Evolutionary conservation across 306 rosid genomes (phyloP).

Genomic region (Fragaria ananassa): DNA sequence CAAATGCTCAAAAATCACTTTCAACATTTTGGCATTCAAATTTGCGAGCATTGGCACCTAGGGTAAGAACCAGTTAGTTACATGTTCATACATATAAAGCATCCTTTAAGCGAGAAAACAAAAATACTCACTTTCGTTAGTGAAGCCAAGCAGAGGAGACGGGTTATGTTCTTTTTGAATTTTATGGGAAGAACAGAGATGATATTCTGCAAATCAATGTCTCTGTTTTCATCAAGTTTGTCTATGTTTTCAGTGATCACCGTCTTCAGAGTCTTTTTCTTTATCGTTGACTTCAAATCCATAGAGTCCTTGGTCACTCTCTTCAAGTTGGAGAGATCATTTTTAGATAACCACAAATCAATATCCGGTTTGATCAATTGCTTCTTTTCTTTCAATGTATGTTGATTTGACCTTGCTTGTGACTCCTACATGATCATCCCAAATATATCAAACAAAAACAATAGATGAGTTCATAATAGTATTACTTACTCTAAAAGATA

Average conservation of each 20-base stretch:
- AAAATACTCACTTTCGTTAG: not conserved
- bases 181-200: not conserved
- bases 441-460: not conserved
- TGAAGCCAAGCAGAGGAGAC: not conserved
- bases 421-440: not conserved
- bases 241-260: no score
- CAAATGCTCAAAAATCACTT: not conserved
- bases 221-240: no score
- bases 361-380: not conserved
- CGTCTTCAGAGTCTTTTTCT: no score
- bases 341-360: not conserved
- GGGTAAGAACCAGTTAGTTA: not conserved
- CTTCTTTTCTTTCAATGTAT: not conserved
- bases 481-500: no score
- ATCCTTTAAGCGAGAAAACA: not conserved
- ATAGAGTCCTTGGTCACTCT: no score
- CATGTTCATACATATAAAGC: not conserved
- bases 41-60: not conserved
- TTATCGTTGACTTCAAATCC: no score
- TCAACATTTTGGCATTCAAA: not conserved
- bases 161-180: not conserved
- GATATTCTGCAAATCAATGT: not conserved
- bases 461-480: no score
- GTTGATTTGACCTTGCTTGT: not conserved
- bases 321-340: not conserved